A percentile compares a stretch with the other conserved stretches of the same genome.
These are phyloP conservation scores for Oryza nivara DNA, from an alignment of 176 grass and related monocot species.

Conservation along the genomic window DNA sequence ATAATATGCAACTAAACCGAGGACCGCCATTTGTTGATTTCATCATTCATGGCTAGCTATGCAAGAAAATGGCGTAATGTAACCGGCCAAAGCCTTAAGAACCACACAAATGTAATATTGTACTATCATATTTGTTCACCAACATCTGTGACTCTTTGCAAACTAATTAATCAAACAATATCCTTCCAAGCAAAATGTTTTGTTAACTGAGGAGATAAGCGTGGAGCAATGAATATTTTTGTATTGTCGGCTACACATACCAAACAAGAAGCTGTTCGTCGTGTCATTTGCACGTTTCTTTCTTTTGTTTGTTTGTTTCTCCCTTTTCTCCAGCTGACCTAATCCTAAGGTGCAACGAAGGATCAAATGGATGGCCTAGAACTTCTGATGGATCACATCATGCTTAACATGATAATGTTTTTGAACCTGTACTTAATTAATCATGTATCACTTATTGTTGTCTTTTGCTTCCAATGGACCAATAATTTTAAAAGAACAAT, in stretches of 20 bases:
- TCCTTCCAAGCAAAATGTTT: not conserved
- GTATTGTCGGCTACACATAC: not conserved
- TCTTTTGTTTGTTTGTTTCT: not conserved
- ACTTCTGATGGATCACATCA: not conserved
- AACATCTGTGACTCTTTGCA: constrained; percentile 8
- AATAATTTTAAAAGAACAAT: not conserved
- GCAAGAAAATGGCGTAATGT: not conserved
- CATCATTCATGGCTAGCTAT: not conserved
- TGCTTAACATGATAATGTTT: not conserved
- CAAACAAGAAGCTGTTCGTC: not conserved
- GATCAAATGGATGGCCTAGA: constrained; percentile 22
- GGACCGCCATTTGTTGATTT: not conserved
- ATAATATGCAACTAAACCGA: not conserved
- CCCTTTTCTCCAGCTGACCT: constrained; percentile 14
- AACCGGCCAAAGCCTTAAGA: constrained; percentile 35
- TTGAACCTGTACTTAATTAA: constrained; percentile 7
- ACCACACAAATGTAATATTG: not conserved
- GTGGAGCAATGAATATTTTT: constrained; percentile 15
- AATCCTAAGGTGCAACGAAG: constrained; percentile 12
- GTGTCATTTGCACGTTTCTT: not conserved
- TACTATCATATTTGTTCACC: constrained; percentile 31
- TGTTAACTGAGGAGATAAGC: constrained; percentile 39
- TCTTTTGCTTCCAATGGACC: not conserved
- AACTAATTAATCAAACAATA: constrained; percentile 24
- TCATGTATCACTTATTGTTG: not conserved